Conservation (phyloP, 495 filamentous ascomycete species). For the Aspergillus ellipticus region DNA sequence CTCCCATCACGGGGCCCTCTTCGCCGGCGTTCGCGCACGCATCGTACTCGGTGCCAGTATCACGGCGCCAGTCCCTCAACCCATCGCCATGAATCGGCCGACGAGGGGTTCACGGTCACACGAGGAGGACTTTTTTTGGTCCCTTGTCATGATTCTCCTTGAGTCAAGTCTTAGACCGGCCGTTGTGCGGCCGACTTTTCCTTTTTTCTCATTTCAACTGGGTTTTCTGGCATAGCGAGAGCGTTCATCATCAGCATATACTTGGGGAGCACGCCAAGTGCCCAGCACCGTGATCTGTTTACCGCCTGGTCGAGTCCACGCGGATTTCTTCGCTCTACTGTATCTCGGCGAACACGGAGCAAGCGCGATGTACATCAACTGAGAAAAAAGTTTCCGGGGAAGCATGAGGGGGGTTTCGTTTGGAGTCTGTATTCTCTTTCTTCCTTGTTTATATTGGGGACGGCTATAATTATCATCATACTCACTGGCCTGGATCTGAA, state of each 20-base stretch:
- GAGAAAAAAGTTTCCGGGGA: conserved; percentile 4
- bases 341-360: not conserved
- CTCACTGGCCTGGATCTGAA: not conserved
- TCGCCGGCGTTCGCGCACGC: conserved; percentile 35
- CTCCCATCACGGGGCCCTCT: conserved; percentile 37
- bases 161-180: conserved; percentile 13
- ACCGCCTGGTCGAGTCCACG: not conserved
- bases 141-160: conserved; percentile 14
- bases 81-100: conserved; percentile 22
- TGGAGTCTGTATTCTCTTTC: conserved; percentile 9
- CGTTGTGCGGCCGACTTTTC: not conserved
- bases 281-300: not conserved
- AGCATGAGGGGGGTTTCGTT: not conserved
- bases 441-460: conserved; percentile 15
- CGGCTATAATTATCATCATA: conserved; percentile 2
- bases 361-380: conserved; percentile 1
- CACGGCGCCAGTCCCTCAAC: conserved; percentile 31
- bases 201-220: conserved; percentile 1
- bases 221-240: conserved; percentile 18
- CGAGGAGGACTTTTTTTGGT: not conserved
- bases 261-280: not conserved
- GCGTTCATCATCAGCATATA: conserved; percentile 7
- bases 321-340: not conserved
- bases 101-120: not conserved
- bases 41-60: conserved; percentile 28